Base-by-base conservation (phyloP, 352 stramenopile species). In the Phytophthora sansomeana region DNA sequence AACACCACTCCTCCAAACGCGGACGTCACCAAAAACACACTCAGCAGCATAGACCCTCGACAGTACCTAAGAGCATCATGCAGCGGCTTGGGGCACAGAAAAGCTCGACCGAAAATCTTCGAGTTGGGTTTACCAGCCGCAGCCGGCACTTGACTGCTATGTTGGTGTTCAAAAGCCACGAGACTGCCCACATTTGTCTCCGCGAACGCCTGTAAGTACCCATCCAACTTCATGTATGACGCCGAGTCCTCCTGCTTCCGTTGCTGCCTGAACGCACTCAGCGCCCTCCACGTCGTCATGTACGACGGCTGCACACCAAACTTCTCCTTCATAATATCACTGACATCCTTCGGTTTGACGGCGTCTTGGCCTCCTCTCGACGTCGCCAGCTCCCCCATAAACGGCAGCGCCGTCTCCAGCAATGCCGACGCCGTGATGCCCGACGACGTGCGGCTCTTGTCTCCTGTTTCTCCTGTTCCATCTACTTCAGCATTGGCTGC, bases 291-390 rank as follows among this genome's bases (percentile, higher is more conserved):
- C 7, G 85, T 83, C 14, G 85, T 91, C 85, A 93, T 92, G 49
- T 93, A 93, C 13, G 80, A 90, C 48, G 83, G 78, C 39, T 83
- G 80, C 11, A 93, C 81, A 16, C 85, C 85, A 51, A 92, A 93
- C 42, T 92, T 86, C 51, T 92, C 81, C 69, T 90, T 93, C 81
- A 93, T 92, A 52, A 93, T 88, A 46, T 85, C 72, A 30, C 81
- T 86, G 67, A 93, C 89, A 58, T 93, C 83, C 26, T 89, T 85
- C 6, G 85, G 85, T 21, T 88, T 88, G 17, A 93, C 80, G 5
- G 74, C 63, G 38, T 86, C 77, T 29, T 68, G 70, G 21, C 83
- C 74, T 21, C 72, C 72, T 50, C 65, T 66, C 13, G 48, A 72
- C 26, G 35, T 68, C 17, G 70, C 63, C 43, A 80, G 44, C 39